A percentile compares a stretch with the other conserved stretches of the same genome.
These are phyloP conservation scores for Trifolium pratense DNA, from an alignment of 306 rosid species.

Conservation along the genomic window DNA sequence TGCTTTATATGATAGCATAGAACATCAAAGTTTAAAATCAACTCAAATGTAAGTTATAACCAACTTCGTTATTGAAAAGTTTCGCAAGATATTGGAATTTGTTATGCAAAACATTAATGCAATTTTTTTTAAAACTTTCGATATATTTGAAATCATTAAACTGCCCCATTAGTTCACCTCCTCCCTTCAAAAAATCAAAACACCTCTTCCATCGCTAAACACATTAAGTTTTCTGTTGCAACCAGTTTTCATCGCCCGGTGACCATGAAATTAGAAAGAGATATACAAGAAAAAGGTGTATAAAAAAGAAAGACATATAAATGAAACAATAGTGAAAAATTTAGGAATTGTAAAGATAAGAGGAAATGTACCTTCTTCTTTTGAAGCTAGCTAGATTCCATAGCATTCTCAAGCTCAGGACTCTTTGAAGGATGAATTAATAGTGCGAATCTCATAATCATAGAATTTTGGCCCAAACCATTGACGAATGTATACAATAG, in stretches of 20 bases:
- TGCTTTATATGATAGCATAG: not conserved
- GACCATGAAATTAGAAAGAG: not conserved
- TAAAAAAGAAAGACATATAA: not conserved
- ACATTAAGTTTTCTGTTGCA: no score
- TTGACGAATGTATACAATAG: not conserved
- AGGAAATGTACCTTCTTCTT: not conserved
- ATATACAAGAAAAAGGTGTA: not conserved
- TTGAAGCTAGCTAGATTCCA: not conserved
- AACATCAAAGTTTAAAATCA: not conserved
- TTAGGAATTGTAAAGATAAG: not conserved
- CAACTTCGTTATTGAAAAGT: not conserved
- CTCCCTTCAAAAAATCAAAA: no score
- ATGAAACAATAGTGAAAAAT: not conserved
- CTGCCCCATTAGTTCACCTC: no score
- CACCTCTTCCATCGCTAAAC: no score
- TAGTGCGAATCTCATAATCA: slow-evolving; percentile 16
- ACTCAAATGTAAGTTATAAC: not conserved
- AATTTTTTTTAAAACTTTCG: no score
- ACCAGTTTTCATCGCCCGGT: no score
- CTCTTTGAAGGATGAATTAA: not conserved
- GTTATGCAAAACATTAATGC: not conserved
- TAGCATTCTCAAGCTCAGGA: not conserved
- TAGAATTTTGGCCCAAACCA: not conserved
- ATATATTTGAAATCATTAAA: no score
- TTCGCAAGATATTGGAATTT: not conserved